These are phyloP conservation scores for Rosa chinensis DNA, from an alignment of 306 rosid genomes.

Conservation along the genomic window DNA sequence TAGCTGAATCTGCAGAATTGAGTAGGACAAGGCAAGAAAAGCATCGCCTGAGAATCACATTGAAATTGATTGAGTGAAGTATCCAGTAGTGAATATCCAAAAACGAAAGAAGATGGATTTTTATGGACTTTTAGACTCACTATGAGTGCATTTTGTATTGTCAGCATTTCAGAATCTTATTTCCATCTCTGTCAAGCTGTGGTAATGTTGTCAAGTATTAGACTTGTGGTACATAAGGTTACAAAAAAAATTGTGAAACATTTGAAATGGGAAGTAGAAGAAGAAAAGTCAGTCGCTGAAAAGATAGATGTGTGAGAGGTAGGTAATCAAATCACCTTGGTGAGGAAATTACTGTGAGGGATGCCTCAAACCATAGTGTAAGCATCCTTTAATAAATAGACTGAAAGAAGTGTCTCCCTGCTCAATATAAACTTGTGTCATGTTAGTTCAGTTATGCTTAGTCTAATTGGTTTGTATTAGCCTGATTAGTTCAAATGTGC, in stretches of 20 bases:
- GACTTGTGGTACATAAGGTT: background rate
- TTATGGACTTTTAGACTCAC: background rate
- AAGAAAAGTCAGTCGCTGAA: background rate
- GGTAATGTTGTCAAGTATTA: background rate
- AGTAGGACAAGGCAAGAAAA: background rate
- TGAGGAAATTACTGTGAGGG: background rate
- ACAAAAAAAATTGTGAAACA: background rate
- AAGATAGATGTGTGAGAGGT: background rate
- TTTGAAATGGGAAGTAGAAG: background rate
- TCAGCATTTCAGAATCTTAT: background rate
- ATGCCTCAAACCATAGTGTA: background rate
- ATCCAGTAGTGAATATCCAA: background rate
- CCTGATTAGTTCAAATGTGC: background rate
- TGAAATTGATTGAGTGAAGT: background rate
- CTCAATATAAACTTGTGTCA: background rate
- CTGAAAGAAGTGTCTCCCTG: background rate
- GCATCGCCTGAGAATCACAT: background rate
- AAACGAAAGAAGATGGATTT: background rate
- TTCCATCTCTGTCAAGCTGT: background rate
- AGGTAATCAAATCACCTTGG: no score
- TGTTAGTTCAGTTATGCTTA: background rate
- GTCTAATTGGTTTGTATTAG: background rate
- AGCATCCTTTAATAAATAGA: background rate
- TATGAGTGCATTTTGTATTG: background rate
- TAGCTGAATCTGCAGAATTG: conserved; percentile 5